Evolutionary conservation across 805 yeast species (phyloP), one percentile per base, ranked within the genome.

Genomic region (Candida adriatica): DNA sequence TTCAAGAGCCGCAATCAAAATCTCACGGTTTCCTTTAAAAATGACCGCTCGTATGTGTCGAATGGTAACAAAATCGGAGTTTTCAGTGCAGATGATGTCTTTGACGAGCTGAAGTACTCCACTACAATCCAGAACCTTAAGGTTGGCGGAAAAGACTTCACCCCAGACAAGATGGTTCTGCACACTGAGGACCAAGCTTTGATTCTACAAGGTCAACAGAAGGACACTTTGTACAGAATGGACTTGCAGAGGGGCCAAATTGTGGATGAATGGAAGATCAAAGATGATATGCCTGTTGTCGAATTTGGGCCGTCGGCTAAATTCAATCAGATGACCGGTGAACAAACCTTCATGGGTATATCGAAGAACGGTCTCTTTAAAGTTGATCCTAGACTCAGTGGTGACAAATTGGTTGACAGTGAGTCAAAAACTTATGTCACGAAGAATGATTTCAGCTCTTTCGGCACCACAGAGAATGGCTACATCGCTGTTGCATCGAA

Each of bases 181-280:
- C 94, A 85, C 49, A 72, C 73, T 46, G 77, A 75, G 43, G 96
- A 87, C 58, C 62, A 73, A 16, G 56, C 73, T 0, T 66, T 87
- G 67, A 63, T 87, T 18, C 50, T 87, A 44, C 84, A 79, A 46
- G 76, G 73, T 48, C 60, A 64, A 49, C 56, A 64, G 3, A 58
- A 66, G 15, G 59, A 64, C 26, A 66, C 62, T 18, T 52, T 87
- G 29, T 83, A 68, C 58, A 71, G 74, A 43, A 71, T 86, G 86
- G 96, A 87, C 59, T 56, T 87, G 29, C 81, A 73, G 49, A 68
- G 75, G 35, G 96, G 95, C 10, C 64, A 77, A 48, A 68, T 87
- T 32, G 80, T 87, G n/a, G 95, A 87, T 51, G 92, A 84, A 50
- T 87, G 94, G 92, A 59, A 68, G 21, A 64, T 81, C 14, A 68